Percentiles rank a stretch among this genome's conserved stretches.
Conservation (phyloP, 2,329 filamentous ascomycete species). For the Amphichorda felina region DNA sequence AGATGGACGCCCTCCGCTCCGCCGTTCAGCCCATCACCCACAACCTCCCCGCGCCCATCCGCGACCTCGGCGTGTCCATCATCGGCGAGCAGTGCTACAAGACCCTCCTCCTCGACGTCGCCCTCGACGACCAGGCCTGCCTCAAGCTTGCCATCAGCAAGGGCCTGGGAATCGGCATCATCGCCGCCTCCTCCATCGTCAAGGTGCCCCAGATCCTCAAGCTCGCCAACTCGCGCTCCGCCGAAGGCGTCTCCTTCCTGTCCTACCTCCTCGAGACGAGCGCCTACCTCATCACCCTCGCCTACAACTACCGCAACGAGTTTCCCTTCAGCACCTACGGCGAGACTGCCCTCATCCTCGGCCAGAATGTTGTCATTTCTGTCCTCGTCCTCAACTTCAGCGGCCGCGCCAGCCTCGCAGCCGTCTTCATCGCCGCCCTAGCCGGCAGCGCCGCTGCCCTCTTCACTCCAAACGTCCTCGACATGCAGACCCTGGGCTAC, state of each 20-base stretch:
- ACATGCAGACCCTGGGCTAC: conserved; percentile 55
- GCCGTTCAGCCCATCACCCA: conserved; percentile 58
- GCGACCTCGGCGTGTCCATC: conserved; percentile 64
- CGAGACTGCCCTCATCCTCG: conserved; percentile 83
- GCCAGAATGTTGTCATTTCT: conserved; percentile 85
- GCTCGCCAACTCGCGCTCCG: conserved; percentile 68
- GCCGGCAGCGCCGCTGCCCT: conserved; percentile 58
- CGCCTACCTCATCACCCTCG: conserved; percentile 77
- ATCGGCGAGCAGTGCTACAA: conserved; percentile 79
- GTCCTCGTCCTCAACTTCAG: conserved; percentile 78
- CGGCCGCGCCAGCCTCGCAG: conserved; percentile 55
- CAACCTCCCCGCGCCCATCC: conserved; percentile 62
- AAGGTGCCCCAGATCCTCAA: conserved; percentile 97
- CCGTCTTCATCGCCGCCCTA: conserved; percentile 66
- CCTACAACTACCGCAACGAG: conserved; percentile 82
- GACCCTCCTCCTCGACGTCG: conserved; percentile 73
- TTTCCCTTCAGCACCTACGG: conserved; percentile 97
- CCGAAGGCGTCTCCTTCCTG: conserved; percentile 76
- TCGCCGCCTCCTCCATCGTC: conserved; percentile 79
- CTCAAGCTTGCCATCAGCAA: conserved; percentile 87
- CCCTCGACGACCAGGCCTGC: conserved; percentile 65
- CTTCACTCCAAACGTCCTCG: conserved; percentile 53
- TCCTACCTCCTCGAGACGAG: conserved; percentile 87
- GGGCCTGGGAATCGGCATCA: conserved; percentile 84
- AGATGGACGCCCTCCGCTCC: conserved; percentile 51